Conservation (phyloP, 106 monocot genomes). For the Acanthochlamys bracteata region DNA sequence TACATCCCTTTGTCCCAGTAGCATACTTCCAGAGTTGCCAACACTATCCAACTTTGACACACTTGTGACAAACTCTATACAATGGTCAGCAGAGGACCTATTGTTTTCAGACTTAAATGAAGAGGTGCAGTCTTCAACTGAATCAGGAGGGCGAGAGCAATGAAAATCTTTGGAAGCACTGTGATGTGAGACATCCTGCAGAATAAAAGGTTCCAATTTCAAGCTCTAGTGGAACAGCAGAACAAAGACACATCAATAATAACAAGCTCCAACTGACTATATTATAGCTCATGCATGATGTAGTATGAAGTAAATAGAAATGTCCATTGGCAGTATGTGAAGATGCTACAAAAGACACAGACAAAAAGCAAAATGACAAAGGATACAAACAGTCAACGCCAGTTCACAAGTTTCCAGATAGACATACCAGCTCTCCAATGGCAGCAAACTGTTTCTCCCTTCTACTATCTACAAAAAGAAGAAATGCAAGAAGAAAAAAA, state of each 20-base stretch:
- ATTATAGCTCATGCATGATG: too few relatives aligned
- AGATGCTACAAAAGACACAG: neutral
- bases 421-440: constrained; percentile 25
- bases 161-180: constrained; percentile 23
- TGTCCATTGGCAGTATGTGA: neutral
- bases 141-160: constrained; percentile 21
- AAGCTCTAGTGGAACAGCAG: neutral
- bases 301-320: neutral
- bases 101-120: constrained; percentile 54
- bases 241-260: neutral
- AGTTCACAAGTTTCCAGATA: neutral
- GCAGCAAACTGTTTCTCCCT: neutral
- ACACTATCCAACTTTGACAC: constrained; percentile 24
- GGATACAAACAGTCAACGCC: too few relatives aligned
- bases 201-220: constrained; percentile 4
- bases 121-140: constrained; percentile 55
- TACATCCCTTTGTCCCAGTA: constrained; percentile 19
- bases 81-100: constrained; percentile 18
- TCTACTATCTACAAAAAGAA: constrained; percentile 21
- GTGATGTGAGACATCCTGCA: constrained; percentile 21
- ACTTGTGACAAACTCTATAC: constrained; percentile 19
- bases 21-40: constrained; percentile 15
- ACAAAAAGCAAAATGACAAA: neutral
- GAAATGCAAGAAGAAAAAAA: constrained; percentile 9
- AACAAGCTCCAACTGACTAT: too few relatives aligned